Conservation (phyloP, 768 basidiomycete species). For the Chlorophyllum brunneum region DNA sequence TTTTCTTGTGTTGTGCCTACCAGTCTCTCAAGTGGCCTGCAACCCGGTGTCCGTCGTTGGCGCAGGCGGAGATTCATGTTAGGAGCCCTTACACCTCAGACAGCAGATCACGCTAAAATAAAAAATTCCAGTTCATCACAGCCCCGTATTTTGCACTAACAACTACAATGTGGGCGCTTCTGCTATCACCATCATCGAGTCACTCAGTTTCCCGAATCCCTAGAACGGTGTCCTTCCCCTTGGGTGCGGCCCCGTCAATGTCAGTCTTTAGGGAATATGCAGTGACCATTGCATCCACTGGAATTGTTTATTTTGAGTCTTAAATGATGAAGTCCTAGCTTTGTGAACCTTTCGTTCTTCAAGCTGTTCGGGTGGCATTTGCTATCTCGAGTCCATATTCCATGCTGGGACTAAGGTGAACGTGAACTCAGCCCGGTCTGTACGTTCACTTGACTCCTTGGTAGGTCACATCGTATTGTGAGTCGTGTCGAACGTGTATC, state of each 20-base stretch:
- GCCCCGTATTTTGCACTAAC: constrained; percentile 10
- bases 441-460: too few species aligned
- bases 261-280: too few species aligned
- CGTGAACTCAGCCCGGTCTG: too few species aligned
- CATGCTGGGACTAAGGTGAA: too few species aligned
- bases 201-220: background rate
- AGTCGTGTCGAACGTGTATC: too few species aligned
- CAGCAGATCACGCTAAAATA: background rate
- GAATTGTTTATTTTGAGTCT: too few species aligned
- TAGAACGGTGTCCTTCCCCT: background rate
- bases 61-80: constrained; percentile 7
- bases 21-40: constrained; percentile 4
- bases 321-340: too few species aligned
- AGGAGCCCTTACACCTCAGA: background rate
- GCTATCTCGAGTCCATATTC: too few species aligned
- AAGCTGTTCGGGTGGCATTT: too few species aligned
- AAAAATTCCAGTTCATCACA: background rate
- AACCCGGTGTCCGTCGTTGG: background rate
- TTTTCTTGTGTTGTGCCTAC: background rate
- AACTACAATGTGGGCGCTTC: constrained; percentile 3
- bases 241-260: background rate
- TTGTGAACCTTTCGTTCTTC: too few species aligned
- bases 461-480: too few species aligned
- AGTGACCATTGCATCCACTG: too few species aligned
- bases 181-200: background rate